Conservation (phyloP, 169 alveolate species). For the Plasmodium knowlesi region DNA sequence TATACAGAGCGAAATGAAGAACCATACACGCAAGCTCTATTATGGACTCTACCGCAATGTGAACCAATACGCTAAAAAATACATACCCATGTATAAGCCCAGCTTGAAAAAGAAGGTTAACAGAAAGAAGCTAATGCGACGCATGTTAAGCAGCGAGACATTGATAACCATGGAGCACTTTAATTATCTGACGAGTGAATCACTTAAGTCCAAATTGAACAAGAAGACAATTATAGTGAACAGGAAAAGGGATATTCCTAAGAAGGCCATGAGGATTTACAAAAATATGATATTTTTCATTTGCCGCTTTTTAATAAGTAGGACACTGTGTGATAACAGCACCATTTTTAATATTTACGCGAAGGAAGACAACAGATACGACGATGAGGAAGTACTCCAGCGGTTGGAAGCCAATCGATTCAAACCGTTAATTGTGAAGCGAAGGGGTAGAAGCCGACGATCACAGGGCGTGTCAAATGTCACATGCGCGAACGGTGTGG, state of each 20-base stretch:
- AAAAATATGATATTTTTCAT: slow-evolving; percentile 67
- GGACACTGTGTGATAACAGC: slow-evolving; percentile 70
- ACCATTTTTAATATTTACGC: slow-evolving; percentile 64
- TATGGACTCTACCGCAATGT: background rate
- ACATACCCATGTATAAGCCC: background rate
- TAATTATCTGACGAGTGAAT: slow-evolving; percentile 24
- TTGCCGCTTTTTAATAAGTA: slow-evolving; percentile 71
- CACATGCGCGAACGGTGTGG: background rate
- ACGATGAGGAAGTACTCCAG: slow-evolving; percentile 2
- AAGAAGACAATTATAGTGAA: background rate
- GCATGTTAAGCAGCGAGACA: slow-evolving; percentile 9
- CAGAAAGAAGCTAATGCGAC: background rate
- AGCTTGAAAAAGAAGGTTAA: background rate
- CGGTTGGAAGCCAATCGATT: slow-evolving; percentile 32
- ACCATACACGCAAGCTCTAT: slow-evolving; percentile 48
- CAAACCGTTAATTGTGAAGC: slow-evolving; percentile 6
- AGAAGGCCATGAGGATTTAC: slow-evolving; percentile 24
- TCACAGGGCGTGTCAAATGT: background rate
- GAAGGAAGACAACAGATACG: background rate
- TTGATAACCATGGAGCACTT: slow-evolving; percentile 42
- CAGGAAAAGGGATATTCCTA: background rate
- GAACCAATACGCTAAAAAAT: background rate
- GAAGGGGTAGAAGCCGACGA: background rate
- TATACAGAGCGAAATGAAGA: slow-evolving; percentile 32
- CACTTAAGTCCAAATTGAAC: background rate